Conservation (phyloP, 108 stramenopile genomes). For the Cyclotella kingstonii region DNA sequence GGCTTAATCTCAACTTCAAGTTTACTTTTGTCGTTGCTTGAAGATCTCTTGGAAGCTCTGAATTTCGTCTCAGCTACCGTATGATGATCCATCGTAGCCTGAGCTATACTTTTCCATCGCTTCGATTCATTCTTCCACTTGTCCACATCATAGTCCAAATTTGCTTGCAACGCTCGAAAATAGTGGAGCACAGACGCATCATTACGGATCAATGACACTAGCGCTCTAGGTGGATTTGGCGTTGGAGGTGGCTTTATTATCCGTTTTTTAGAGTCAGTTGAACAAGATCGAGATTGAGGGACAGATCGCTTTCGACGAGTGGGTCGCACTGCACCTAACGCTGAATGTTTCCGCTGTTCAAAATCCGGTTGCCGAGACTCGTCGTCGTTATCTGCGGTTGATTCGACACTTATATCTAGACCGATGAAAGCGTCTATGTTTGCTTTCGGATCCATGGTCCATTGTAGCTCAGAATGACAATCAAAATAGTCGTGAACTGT, state of each 20-base stretch:
- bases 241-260: slow-evolving; percentile 22
- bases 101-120: slow-evolving; percentile 23
- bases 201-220: slow-evolving; percentile 54
- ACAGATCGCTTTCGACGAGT: slow-evolving; percentile 16
- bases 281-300: not conserved
- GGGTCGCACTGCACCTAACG: no score
- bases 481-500: no score
- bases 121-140: slow-evolving; percentile 66
- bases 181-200: slow-evolving; percentile 57
- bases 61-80: not conserved
- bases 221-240: slow-evolving; percentile 53
- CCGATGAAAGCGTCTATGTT: no score
- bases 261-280: not conserved
- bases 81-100: not conserved
- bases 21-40: no score
- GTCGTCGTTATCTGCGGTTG: no score
- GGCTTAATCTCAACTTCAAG: no score
- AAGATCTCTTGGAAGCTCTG: not conserved
- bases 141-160: slow-evolving; percentile 66
- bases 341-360: no score
- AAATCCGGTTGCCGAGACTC: no score
- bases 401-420: no score
- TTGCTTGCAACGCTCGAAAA: slow-evolving; percentile 63
- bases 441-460: no score
- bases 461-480: no score